Conservation (phyloP, 73 alveolate genomes). For the Uronychia setigera region DNA sequence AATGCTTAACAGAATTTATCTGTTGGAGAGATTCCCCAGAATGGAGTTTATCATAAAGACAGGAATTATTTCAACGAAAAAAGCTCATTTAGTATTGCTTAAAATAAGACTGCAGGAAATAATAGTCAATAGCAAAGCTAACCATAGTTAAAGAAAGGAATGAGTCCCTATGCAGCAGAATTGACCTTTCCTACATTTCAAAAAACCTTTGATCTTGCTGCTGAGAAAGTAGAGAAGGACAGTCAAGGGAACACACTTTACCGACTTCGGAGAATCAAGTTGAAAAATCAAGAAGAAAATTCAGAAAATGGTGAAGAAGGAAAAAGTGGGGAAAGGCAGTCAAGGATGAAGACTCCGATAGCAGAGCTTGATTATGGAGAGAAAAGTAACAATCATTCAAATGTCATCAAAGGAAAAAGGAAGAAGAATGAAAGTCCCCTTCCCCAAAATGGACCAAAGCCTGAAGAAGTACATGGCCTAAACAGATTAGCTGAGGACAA, state of each 20-base stretch:
- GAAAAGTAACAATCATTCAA: background rate
- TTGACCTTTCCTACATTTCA: background rate
- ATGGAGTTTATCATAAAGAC: background rate
- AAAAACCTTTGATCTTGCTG: background rate
- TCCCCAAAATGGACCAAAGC: background rate
- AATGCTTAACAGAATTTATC: background rate
- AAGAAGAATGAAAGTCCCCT: background rate
- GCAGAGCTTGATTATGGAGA: background rate
- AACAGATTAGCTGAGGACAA: background rate
- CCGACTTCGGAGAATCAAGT: background rate
- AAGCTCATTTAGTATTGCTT: background rate
- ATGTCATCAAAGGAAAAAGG: background rate
- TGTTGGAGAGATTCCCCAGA: background rate
- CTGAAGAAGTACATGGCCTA: background rate
- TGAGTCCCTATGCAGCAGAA: background rate
- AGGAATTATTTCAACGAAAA: background rate
- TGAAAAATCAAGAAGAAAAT: background rate
- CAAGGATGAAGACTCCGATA: background rate
- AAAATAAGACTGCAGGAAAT: background rate
- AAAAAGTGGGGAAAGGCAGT: background rate
- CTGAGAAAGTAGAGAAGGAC: background rate
- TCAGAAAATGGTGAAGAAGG: no score
- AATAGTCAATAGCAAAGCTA: background rate
- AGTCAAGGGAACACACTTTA: background rate
- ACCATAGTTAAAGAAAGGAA: background rate